Base-by-base conservation (phyloP, 2,329 filamentous ascomycete species). In the Chrysoporthe deuterocubensis region DNA sequence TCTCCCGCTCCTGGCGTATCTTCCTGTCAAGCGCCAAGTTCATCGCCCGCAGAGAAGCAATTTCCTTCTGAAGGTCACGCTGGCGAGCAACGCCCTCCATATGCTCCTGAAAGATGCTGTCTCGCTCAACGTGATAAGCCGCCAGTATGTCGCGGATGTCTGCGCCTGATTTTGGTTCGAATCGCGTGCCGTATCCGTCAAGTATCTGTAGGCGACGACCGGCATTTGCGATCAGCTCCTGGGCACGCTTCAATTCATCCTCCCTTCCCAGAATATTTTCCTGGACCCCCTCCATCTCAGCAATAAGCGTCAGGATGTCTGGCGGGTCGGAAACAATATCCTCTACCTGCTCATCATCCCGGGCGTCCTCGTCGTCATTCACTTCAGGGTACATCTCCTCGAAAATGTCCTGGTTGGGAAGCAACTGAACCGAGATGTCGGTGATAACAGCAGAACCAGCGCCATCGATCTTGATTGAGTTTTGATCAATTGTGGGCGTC, bases 401-500 rank as follows among this genome's bases (percentile, higher is more conserved):
- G 65, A 87, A 88, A 37, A 80, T 78, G 40, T 88, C 84, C 18
- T 77, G 80, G 70, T 89, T 88, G 1, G 83, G 82, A 11, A 89
- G 78, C 7, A 85, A 78, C 69, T 89, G 84, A 52, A 90, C 83
- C 11, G 85, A 83, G 70, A 91, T 89, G 72, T 92, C 88, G 13
- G 84, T 86, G 72, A 90, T 87, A 62, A 84, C 84, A 9, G 85
- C 87, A 0, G 82, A 75, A n/a, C 86, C 85, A 63, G 82, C 83
- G 58, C 87, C 86, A 71, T 89, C 86, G 44, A 90, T 82, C 71
- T 87, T 87, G 76, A 90, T 85, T 11, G 84, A 87, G 71, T 85
- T 80, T 72, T 85, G 80, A 71, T 88, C 83, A 9, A 84, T 80
- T 1, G 80, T 83, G 2, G 85, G 83, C 9, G 85, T 82, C 48